Percentiles rank a stretch among this genome's conserved stretches.
These are phyloP conservation scores for Suillus sp. DNA, from an alignment of 768 basidiomycete species.

Conservation along the genomic window DNA sequence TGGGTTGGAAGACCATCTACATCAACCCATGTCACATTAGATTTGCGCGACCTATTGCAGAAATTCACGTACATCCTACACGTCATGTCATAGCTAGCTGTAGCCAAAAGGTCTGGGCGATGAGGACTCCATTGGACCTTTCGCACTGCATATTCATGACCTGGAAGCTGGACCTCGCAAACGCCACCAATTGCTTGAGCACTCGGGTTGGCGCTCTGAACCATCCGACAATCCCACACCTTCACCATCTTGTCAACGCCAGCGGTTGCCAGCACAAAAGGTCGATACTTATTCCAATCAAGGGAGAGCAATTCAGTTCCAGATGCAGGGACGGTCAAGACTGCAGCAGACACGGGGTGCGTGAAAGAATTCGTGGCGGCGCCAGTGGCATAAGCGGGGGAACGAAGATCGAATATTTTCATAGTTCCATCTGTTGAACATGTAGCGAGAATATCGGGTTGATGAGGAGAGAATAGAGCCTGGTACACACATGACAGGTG, in stretches of 20 bases:
- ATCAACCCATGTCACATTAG: slow-evolving; percentile 4
- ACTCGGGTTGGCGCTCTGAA: slow-evolving; percentile 52
- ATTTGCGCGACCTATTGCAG: slow-evolving; percentile 3
- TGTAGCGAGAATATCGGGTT: slow-evolving; percentile 77
- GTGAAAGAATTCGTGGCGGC: slow-evolving; percentile 60
- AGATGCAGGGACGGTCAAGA: slow-evolving; percentile 77
- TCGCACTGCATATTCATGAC: slow-evolving; percentile 89
- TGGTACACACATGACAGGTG: slow-evolving; percentile 88
- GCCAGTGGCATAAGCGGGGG: slow-evolving; percentile 58
- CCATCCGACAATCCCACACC: slow-evolving; percentile 89
- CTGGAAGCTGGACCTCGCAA: slow-evolving; percentile 71
- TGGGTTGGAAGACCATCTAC: slow-evolving; percentile 76
- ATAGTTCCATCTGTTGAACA: slow-evolving; percentile 88
- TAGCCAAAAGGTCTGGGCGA: slow-evolving; percentile 66
- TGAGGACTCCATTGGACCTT: slow-evolving; percentile 91
- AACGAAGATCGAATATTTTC: slow-evolving; percentile 78
- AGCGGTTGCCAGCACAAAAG: slow-evolving; percentile 72
- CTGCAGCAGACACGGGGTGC: slow-evolving; percentile 67
- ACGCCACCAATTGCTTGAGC: slow-evolving; percentile 63
- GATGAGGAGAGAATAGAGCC: slow-evolving; percentile 90
- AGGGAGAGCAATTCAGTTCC: slow-evolving; percentile 76
- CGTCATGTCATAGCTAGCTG: slow-evolving; percentile 92
- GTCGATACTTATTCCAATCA: slow-evolving; percentile 94
- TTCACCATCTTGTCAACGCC: slow-evolving; percentile 78
- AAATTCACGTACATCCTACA: slow-evolving; percentile 72